Percentiles rank a stretch among this genome's conserved stretches.
Evolutionary conservation across 345 rosid genomes (phyloP).

Genomic region (Heritiera fomes): DNA sequence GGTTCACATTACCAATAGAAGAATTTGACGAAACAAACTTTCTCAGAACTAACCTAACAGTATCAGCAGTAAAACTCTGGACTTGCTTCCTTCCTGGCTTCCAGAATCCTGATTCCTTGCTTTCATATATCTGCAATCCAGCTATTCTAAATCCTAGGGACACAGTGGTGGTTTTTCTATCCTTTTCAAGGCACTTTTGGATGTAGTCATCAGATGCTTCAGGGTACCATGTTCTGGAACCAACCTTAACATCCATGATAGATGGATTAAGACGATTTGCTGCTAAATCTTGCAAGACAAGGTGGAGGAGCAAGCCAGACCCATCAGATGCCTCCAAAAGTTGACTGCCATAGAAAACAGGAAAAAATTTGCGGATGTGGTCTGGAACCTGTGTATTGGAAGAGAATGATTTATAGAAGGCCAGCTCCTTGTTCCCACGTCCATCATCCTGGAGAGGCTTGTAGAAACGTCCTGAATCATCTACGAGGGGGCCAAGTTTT

Average conservation of each 20-base stretch:
- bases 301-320: conserved; percentile 57
- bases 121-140: conserved; percentile 58
- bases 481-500: conserved; percentile 73
- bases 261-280: conserved; percentile 47
- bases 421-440: conserved; percentile 70
- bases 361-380: conserved; percentile 69
- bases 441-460: conserved; percentile 77
- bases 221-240: conserved; percentile 96
- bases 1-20: conserved; percentile 33
- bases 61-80: conserved; percentile 42
- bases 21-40: conserved; percentile 80
- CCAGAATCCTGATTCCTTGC: conserved; percentile 56
- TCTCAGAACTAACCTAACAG: conserved; percentile 54
- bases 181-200: conserved; percentile 65
- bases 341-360: conserved; percentile 67
- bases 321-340: conserved; percentile 80
- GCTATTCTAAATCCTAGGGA: conserved; percentile 77
- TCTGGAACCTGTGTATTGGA: conserved; percentile 59
- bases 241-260: conserved; percentile 84
- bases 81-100: conserved; percentile 62
- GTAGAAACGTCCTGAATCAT: conserved; percentile 82
- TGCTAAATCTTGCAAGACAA: conserved; percentile 67
- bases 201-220: conserved; percentile 71
- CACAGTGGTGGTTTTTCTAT: conserved; percentile 48
- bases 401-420: conserved; percentile 70